These are phyloP conservation scores for Chalciporus sp. DNA, from an alignment of 1,284 basidiomycete species.

Conservation along the genomic window DNA sequence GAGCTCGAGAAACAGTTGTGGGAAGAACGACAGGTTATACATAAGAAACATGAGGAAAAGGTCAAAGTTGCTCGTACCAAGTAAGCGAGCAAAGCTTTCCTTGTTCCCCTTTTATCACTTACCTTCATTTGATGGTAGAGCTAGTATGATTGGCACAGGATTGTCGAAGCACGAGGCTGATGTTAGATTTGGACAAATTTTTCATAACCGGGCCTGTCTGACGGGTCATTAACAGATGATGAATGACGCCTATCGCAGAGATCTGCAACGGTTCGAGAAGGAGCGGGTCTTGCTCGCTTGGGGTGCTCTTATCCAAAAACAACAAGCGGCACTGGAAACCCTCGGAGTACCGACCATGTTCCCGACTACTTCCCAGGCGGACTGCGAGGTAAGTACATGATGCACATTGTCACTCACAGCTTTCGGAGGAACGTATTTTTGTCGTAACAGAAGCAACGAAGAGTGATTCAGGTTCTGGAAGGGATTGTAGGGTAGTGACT, in stretches of 20 bases:
- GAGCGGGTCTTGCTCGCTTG: slow-evolving; percentile 69
- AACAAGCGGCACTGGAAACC: slow-evolving; percentile 62
- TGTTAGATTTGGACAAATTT: slow-evolving; percentile 42
- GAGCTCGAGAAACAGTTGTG: slow-evolving; percentile 64
- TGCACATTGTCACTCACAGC: not conserved
- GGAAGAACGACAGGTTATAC: slow-evolving; percentile 62
- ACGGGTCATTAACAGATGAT: slow-evolving; percentile 49
- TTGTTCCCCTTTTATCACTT: slow-evolving; percentile 3
- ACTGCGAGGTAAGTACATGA: slow-evolving; percentile 54
- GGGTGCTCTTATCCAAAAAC: slow-evolving; percentile 69
- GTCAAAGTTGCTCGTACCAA: slow-evolving; percentile 65
- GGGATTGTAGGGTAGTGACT: slow-evolving; percentile 25
- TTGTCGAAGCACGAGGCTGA: slow-evolving; percentile 71
- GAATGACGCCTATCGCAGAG: slow-evolving; percentile 59
- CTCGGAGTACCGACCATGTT: slow-evolving; percentile 74
- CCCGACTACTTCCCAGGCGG: slow-evolving; percentile 45
- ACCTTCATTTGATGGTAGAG: slow-evolving; percentile 31
- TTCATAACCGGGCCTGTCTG: slow-evolving; percentile 9
- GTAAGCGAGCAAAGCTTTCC: slow-evolving; percentile 41
- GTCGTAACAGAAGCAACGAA: slow-evolving; percentile 45
- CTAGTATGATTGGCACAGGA: slow-evolving; percentile 60
- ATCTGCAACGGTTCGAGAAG: slow-evolving; percentile 63
- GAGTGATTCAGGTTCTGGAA: slow-evolving; percentile 40
- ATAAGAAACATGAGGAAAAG: slow-evolving; percentile 66
- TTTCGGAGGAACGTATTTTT: slow-evolving; percentile 4